Base-by-base conservation (phyloP, 441 rosid genomes). In the Melastoma candidum region DNA sequence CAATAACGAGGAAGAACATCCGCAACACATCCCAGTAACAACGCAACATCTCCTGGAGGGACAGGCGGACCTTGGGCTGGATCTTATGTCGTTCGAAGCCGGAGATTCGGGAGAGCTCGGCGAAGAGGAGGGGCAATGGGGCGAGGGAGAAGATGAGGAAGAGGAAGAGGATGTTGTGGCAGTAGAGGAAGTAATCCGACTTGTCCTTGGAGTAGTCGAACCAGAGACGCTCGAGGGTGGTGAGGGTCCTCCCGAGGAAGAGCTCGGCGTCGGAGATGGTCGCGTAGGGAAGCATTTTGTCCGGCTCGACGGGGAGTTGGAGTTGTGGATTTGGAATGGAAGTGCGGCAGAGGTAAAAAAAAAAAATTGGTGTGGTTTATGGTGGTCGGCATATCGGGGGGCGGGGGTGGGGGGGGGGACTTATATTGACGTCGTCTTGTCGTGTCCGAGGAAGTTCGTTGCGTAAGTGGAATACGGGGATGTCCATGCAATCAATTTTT, bases 11-110 rank as follows among this genome's bases (percentile, higher is more conserved):
- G 48, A 85, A 64, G 64, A 90, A 87, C 88, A 79, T 85, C 49
- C 63, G 60, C 87, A 92, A 74, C 12, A 88, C 97, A 70, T 82
- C 92, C 74, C 57, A 78, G 70, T 88, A 92, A 53, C 98, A 92
- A 6, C 39, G 55, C 51, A 85, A 46, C 74, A 84, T 79, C 32
- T 92, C 95, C 4, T 81, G 51, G 0, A 52, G 48, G 1, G 98
- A 74, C 54, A 79, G 57, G 48, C 69, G 67, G n/a, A 82, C 95
- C 58, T 87, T 90, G 26, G 95, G 96, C 71, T 90, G 98, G 76
- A 90, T 87, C 88, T 90, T 90, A 74, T 74, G 77, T 58, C 61
- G 67, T 36, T 76, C 74, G 51, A 87, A 61, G 46, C 72, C 65
- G 11, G 73, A 66, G 56, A 81, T 75, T 69, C 84, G 77, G 75